A percentile compares a stretch with the other conserved stretches of the same genome.
Conservation (phyloP, 495 filamentous ascomycete genomes). For the Penicillium bialowiezense region DNA sequence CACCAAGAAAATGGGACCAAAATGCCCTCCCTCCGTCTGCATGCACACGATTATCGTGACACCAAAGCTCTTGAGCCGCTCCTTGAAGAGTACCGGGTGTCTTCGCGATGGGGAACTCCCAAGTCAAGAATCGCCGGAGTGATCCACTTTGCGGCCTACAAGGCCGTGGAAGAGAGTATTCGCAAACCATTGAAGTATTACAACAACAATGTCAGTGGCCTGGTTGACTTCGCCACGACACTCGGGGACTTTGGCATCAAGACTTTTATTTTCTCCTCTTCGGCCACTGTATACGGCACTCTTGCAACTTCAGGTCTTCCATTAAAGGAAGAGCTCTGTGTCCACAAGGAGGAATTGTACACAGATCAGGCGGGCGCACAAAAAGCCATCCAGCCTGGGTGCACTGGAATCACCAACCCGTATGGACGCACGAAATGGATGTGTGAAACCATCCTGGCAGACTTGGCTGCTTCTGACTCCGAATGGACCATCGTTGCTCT, state of each 20-base stretch:
- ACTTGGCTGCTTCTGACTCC: conserved; percentile 55
- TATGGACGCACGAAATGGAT: conserved; percentile 68
- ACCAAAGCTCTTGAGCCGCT: conserved; percentile 37
- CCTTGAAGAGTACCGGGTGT: conserved; percentile 36
- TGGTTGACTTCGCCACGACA: conserved; percentile 56
- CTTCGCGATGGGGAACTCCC: conserved; percentile 35
- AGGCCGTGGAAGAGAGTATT: conserved; percentile 55
- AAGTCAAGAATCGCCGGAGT: conserved; percentile 57
- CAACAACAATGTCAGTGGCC: conserved; percentile 61
- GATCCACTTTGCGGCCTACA: conserved; percentile 64
- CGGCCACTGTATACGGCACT: conserved; percentile 63
- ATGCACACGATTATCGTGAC: conserved; percentile 57
- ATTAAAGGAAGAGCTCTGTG: conserved; percentile 57
- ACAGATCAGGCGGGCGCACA: conserved; percentile 30
- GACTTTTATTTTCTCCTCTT: conserved; percentile 65
- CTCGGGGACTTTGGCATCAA: conserved; percentile 59
- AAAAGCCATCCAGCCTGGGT: conserved; percentile 35
- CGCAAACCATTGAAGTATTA: conserved; percentile 58
- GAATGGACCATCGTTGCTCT: conserved; percentile 61
- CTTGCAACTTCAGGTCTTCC: conserved; percentile 51
- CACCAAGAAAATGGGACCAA: conserved; percentile 40
- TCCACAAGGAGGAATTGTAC: conserved; percentile 48
- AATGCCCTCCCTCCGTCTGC: conserved; percentile 53
- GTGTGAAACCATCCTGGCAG: conserved; percentile 62
- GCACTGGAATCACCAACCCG: conserved; percentile 58